phyloP scores from a whole-genome alignment of 2,329 filamentous ascomycete species.

The Ophiostoma sp. region DNA sequence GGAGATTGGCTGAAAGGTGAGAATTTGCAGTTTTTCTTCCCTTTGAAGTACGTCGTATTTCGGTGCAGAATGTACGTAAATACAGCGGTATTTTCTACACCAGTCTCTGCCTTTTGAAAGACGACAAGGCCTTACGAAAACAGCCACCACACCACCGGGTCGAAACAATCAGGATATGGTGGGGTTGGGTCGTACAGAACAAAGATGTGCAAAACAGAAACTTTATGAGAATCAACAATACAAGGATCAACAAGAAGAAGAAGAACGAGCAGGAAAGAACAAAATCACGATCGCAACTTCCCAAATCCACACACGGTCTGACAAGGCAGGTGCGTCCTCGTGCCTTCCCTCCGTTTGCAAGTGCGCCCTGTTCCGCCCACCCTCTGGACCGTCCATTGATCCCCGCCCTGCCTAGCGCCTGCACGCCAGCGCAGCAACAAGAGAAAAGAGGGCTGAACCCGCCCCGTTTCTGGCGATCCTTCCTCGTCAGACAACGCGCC shows the following conservation, averaged over 20 bases:
- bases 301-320: neutral
- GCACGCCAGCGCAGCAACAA: neutral
- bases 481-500: neutral
- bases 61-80: neutral
- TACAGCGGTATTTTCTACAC: neutral
- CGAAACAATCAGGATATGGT: neutral
- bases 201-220: neutral
- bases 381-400: neutral
- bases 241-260: neutral
- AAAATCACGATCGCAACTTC: neutral
- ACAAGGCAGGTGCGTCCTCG: neutral
- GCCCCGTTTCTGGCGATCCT: constrained; percentile 3
- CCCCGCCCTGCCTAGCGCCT: neutral
- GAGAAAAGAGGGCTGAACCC: neutral
- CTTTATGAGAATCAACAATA: neutral
- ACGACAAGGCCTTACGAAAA: neutral
- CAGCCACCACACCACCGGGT: neutral
- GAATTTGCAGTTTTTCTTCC: neutral
- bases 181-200: neutral
- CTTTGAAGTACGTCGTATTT: neutral
- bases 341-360: neutral
- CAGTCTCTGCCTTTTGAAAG: neutral
- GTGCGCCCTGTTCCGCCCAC: neutral
- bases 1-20: neutral
- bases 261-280: too few species aligned